Evolutionary conservation across 2,329 filamentous ascomycete species (phyloP).

Genomic region (Grosmannia huntii): DNA sequence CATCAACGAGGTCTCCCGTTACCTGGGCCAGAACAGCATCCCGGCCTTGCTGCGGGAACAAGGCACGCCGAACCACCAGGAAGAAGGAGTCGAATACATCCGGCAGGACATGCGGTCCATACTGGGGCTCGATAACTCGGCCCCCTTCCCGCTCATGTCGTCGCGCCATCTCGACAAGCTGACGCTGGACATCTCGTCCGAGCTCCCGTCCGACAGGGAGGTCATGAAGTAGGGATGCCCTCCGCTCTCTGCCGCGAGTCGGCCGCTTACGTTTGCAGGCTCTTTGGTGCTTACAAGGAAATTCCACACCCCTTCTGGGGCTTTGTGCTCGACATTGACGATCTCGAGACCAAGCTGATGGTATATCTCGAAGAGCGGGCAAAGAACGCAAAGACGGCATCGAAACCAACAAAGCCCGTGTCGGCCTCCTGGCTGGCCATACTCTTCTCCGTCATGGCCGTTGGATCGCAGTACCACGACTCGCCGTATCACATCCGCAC

Average conservation of each 20-base stretch:
- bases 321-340: slow-evolving; percentile 53
- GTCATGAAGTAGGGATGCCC: slow-evolving; percentile 47
- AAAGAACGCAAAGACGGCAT: slow-evolving; percentile 35
- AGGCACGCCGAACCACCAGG: slow-evolving; percentile 37
- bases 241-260: neutral
- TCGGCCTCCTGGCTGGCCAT: slow-evolving; percentile 55
- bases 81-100: slow-evolving; percentile 39
- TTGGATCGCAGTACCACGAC: slow-evolving; percentile 55
- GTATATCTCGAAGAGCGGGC: slow-evolving; percentile 52
- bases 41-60: slow-evolving; percentile 52
- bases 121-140: slow-evolving; percentile 51
- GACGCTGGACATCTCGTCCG: slow-evolving; percentile 46
- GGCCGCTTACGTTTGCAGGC: slow-evolving; percentile 22
- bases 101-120: slow-evolving; percentile 54
- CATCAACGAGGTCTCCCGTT: slow-evolving; percentile 40
- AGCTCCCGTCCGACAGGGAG: slow-evolving; percentile 51
- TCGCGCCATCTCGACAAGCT: slow-evolving; percentile 46
- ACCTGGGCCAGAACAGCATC: slow-evolving; percentile 55
- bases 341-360: slow-evolving; percentile 51
- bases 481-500: slow-evolving; percentile 49
- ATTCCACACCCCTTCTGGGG: slow-evolving; percentile 57
- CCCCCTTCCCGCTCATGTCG: slow-evolving; percentile 56
- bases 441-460: slow-evolving; percentile 50
- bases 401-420: slow-evolving; percentile 35
- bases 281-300: slow-evolving; percentile 55